Evolutionary conservation across 345 rosid species (phyloP).

Genomic region (Salix koriyanagi): DNA sequence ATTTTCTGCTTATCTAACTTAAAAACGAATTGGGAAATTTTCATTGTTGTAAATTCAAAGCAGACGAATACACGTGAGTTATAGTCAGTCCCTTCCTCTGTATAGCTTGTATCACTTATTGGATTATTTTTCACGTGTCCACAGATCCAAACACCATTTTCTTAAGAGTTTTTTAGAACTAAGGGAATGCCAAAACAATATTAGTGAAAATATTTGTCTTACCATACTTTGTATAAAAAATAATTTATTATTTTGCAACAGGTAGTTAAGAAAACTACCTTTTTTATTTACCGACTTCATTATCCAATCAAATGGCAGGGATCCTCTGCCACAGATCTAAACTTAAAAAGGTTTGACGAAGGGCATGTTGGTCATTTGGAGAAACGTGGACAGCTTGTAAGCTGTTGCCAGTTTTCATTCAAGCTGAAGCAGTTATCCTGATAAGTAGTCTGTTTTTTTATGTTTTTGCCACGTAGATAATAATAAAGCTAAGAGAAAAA

Average conservation of each 20-base stretch:
- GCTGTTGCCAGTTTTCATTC: not conserved
- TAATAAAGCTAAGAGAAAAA: not conserved
- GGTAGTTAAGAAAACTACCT: too few relatives aligned
- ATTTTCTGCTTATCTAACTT: not conserved
- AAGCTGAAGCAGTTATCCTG: constrained; percentile 14
- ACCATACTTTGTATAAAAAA: too few relatives aligned
- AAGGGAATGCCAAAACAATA: too few relatives aligned
- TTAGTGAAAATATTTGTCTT: too few relatives aligned
- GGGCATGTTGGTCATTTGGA: constrained; percentile 8
- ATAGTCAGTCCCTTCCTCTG: not conserved
- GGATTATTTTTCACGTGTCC: not conserved
- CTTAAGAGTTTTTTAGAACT: too few relatives aligned
- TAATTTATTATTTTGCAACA: too few relatives aligned
- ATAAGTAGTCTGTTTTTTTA: not conserved
- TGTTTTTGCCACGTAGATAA: constrained; percentile 16
- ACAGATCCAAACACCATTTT: not conserved
- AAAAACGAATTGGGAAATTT: not conserved
- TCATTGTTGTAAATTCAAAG: too few relatives aligned
- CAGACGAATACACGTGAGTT: too few relatives aligned
- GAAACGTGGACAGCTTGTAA: not conserved
- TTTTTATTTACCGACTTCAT: not conserved
- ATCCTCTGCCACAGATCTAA: not conserved
- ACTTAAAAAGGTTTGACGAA: not conserved
- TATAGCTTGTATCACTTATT: not conserved
- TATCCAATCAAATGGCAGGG: not conserved